Evolutionary conservation across 2,329 filamentous ascomycete species (phyloP).

Genomic region (Colletotrichum ledebouriae): DNA sequence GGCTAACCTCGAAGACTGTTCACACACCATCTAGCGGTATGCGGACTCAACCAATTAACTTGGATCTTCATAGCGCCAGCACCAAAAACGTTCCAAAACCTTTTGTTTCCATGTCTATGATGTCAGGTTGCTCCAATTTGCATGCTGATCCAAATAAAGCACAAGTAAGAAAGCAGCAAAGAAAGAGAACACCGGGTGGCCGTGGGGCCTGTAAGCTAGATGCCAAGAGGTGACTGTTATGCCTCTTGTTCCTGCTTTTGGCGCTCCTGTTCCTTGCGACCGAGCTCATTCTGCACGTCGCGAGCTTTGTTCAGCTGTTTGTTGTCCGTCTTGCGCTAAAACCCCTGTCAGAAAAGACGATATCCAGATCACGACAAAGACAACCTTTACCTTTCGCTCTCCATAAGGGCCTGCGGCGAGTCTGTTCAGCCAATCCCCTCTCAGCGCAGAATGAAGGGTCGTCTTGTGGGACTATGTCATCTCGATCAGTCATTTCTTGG

Average conservation of each 20-base stretch:
- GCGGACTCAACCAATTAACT: too few species aligned
- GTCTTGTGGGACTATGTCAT: slow-evolving; percentile 1
- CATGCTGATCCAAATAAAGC: too few species aligned
- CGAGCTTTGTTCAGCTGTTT: neutral
- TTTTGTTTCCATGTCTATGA: too few species aligned
- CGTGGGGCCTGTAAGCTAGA: too few species aligned
- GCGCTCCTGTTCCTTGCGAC: neutral
- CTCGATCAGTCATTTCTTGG: neutral
- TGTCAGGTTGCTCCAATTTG: too few species aligned
- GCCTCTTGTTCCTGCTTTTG: neutral
- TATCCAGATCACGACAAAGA: neutral
- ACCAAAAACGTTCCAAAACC: too few species aligned
- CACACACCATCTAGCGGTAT: too few species aligned
- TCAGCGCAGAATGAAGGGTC: slow-evolving; percentile 4
- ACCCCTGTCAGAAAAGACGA: neutral
- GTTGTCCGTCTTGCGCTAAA: neutral
- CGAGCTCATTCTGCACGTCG: neutral
- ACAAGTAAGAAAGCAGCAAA: too few species aligned
- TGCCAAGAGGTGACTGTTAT: too few species aligned
- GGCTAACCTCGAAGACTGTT: too few species aligned
- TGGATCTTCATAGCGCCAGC: too few species aligned
- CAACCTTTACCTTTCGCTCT: neutral
- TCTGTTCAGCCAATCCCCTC: neutral
- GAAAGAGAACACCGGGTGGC: too few species aligned
- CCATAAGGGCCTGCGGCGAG: neutral